Evolutionary conservation across 2,329 filamentous ascomycete species (phyloP).

Genomic region (Aspergillus niger): DNA sequence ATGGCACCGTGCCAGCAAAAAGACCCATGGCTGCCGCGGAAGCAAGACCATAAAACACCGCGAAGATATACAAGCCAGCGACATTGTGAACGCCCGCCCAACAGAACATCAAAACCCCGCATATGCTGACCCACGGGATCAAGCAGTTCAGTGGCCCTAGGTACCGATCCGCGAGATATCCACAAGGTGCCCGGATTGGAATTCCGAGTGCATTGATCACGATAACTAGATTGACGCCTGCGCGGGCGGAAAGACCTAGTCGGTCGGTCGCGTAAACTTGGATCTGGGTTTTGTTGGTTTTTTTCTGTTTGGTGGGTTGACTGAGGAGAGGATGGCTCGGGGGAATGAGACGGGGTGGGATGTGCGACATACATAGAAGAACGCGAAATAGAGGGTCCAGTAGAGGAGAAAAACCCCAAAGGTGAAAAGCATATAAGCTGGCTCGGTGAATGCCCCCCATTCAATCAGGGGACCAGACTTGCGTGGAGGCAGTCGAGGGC

Average conservation of each 20-base stretch:
- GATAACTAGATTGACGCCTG: slow-evolving; percentile 47
- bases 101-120: slow-evolving; percentile 54
- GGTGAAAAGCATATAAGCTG: slow-evolving; percentile 56
- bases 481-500: slow-evolving; percentile 44
- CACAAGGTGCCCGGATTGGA: slow-evolving; percentile 55
- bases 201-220: slow-evolving; percentile 61
- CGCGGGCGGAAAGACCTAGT: slow-evolving; percentile 46
- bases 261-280: slow-evolving; percentile 45
- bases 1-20: slow-evolving; percentile 47
- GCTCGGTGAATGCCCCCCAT: slow-evolving; percentile 59
- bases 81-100: slow-evolving; percentile 56
- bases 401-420: slow-evolving; percentile 51
- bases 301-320: neutral
- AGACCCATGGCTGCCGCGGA: slow-evolving; percentile 49
- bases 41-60: slow-evolving; percentile 48
- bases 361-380: slow-evolving; percentile 28
- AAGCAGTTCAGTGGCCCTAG: slow-evolving; percentile 60
- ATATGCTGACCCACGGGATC: slow-evolving; percentile 51
- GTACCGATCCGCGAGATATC: slow-evolving; percentile 55
- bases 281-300: slow-evolving; percentile 19
- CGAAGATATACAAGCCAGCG: slow-evolving; percentile 46
- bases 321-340: no score
- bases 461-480: slow-evolving; percentile 49
- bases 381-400: slow-evolving; percentile 56
- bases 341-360: neutral